phyloP scores from a whole-genome alignment of 306 rosid species.

The Spatholobus suberectus region DNA sequence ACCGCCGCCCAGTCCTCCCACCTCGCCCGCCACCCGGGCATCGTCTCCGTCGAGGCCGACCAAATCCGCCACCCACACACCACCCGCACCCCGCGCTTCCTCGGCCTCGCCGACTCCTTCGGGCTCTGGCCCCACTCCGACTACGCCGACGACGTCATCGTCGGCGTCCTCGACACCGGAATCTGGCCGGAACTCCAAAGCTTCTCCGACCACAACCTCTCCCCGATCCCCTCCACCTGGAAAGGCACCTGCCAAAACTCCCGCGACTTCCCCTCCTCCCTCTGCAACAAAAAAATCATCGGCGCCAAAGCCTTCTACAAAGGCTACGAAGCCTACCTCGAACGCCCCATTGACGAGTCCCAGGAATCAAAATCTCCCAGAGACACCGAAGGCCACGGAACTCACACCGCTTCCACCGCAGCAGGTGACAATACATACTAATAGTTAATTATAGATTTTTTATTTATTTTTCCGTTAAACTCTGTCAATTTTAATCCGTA shows the following conservation, averaged over 20 bases:
- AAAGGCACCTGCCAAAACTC: conserved; percentile 60
- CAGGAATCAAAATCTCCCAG: conserved; percentile 68
- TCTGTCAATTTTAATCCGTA: too few relatives aligned
- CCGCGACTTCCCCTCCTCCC: conserved; percentile 55
- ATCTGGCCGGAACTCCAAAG: conserved; percentile 83
- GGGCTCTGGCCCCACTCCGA: conserved; percentile 71
- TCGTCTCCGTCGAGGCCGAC: conserved; percentile 74
- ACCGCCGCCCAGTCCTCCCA: conserved; percentile 53
- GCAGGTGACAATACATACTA: too few relatives aligned
- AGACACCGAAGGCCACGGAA: conserved; percentile 84
- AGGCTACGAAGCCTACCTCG: conserved; percentile 64
- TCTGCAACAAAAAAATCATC: conserved; percentile 74
- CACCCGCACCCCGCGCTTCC: conserved; percentile 69
- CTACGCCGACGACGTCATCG: conserved; percentile 67
- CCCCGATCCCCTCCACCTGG: conserved; percentile 61
- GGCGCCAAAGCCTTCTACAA: conserved; percentile 69
- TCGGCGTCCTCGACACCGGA: conserved; percentile 83
- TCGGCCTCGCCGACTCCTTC: conserved; percentile 61
- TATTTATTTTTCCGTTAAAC: too few relatives aligned
- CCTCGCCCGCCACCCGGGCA: conserved; percentile 46
- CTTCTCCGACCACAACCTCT: conserved; percentile 59
- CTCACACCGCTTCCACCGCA: conserved; percentile 88
- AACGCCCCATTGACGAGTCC: conserved; percentile 56
- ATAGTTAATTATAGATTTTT: too few relatives aligned
- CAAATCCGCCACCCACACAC: conserved; percentile 78